phyloP scores from a whole-genome alignment of 208 protist species.

The Trypanosomatidae sp. region DNA sequence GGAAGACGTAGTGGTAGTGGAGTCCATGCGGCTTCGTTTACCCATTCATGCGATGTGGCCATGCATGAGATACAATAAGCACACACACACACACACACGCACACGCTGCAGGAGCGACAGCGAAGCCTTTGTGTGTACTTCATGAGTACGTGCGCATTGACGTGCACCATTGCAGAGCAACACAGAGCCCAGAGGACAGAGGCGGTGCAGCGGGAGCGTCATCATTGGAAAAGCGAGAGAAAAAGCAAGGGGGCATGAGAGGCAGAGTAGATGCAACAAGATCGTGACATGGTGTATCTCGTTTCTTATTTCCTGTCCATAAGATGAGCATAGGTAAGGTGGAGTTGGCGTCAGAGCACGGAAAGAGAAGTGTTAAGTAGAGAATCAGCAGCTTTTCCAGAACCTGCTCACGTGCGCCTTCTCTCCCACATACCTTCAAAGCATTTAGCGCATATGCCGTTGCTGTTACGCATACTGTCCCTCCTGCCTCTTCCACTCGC shows the following conservation, averaged over 20 bases:
- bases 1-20: not conserved
- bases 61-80: not conserved
- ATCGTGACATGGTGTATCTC: not conserved
- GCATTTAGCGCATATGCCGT: too few relatives aligned
- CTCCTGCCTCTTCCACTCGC: too few relatives aligned
- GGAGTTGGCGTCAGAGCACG: not conserved
- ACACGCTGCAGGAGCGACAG: not conserved
- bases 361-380: not conserved
- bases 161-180: not conserved
- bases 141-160: not conserved
- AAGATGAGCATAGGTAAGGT: not conserved
- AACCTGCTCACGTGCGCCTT: not conserved
- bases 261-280: not conserved
- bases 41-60: not conserved
- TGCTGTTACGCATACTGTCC: too few relatives aligned
- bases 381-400: not conserved
- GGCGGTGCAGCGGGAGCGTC: not conserved
- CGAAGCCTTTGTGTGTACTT: not conserved
- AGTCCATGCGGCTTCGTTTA: not conserved
- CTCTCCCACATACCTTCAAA: not conserved
- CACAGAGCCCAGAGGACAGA: not conserved
- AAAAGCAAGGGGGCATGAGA: not conserved
- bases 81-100: not conserved
- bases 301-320: not conserved
- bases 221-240: not conserved